Evolutionary conservation across 2,329 filamentous ascomycete species (phyloP).

Genomic region (Chaetoscypha palmicola): DNA sequence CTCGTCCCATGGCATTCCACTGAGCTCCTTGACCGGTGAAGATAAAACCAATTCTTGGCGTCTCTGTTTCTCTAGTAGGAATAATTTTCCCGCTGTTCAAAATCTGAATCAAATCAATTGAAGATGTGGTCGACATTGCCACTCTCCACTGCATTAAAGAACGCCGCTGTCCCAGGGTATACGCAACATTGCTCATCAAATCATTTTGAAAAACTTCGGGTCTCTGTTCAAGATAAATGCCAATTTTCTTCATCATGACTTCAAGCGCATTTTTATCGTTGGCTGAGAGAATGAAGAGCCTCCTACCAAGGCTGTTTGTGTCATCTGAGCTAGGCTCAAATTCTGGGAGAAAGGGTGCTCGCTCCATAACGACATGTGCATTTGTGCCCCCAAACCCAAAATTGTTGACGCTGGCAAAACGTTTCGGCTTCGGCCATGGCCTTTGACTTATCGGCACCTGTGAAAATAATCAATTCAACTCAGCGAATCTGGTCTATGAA

Average conservation of each 20-base stretch:
- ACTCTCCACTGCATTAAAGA: constrained; percentile 26
- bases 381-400: constrained; percentile 35
- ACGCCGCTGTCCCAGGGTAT: constrained; percentile 26
- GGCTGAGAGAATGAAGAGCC: constrained; percentile 24
- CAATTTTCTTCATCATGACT: constrained; percentile 25
- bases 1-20: constrained; percentile 24
- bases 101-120: constrained; percentile 24
- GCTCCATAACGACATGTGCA: constrained; percentile 35
- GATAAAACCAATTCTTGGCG: constrained; percentile 20
- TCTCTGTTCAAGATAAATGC: constrained; percentile 26
- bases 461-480: no score
- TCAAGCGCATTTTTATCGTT: constrained; percentile 25
- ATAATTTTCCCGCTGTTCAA: constrained; percentile 30
- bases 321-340: constrained; percentile 18
- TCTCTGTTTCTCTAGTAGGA: constrained; percentile 19
- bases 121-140: constrained; percentile 20
- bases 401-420: constrained; percentile 38
- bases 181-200: constrained; percentile 27
- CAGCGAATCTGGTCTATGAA: no score
- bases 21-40: constrained; percentile 29
- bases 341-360: constrained; percentile 24
- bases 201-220: constrained; percentile 28
- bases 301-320: constrained; percentile 26
- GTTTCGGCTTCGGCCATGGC: constrained; percentile 33
- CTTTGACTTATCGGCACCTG: constrained; percentile 28